Evolutionary conservation across 257 asterid genomes (phyloP), one percentile per base, ranked within the genome.

Genomic region (Petunia axillaris): DNA sequence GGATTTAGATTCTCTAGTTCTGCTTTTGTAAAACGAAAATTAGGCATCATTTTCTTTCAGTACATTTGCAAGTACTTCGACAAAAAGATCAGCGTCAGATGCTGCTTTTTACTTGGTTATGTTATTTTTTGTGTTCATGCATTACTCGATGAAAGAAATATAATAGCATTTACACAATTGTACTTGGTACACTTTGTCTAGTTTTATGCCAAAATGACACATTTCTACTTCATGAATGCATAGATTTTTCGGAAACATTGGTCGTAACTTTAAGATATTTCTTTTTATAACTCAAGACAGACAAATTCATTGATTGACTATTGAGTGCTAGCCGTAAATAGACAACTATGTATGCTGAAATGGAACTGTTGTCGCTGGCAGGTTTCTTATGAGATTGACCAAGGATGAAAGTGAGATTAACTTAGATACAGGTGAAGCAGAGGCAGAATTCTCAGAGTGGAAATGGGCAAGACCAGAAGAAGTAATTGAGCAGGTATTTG

Each of bases 381-480:
- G 99, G 99, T 95, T 95, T 75, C 96, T 95, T 9, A 87, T 95
- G 99, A 88, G 91, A 86, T 79, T 93, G 16, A 87, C 93, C 67
- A 89, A 87, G n/a, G 92, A 85, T 8, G 98, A 93, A 84, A 89
- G 90, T 38, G 98, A 95, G 83, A 90, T 93, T 84, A 95, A 95
- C 84, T 81, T 93, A 70, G 91, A 90, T 67, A 92, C 40, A 57
- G 97, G 96, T 6, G 99, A 89, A 84, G 85, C 93, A 35, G 98
- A 95, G 39, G 87, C 93, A 53, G 99, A 93, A 84, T 95, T 95
- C 90, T 85, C 98, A 46, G 98, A 95, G 66, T 95, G 99, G 99
- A 95, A 95, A 87, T 95, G 99, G 99, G 93, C 97, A 39, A 83
- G 85, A 54, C 98, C 98, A 57, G 92, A 91, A 88, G 97, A 93